phyloP scores from a whole-genome alignment of 2,329 filamentous ascomycete genomes.

The Cucurbitaria berberidis region DNA sequence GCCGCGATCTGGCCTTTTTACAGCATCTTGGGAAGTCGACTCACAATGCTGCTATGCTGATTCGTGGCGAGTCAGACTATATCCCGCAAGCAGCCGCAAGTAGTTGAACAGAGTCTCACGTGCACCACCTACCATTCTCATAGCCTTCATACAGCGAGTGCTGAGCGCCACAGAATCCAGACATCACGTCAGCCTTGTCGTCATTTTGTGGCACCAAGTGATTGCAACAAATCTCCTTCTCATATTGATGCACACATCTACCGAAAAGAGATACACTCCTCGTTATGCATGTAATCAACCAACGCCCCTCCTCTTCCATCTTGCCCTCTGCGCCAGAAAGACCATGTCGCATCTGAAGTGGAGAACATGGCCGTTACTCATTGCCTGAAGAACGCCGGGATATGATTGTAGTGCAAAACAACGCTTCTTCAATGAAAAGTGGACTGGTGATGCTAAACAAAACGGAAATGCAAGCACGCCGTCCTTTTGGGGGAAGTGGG shows the following conservation, averaged over 20 bases:
- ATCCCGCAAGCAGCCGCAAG: conserved; percentile 2
- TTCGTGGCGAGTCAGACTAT: not conserved
- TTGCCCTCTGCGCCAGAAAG: conserved; percentile 15
- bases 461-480: conserved; percentile 39
- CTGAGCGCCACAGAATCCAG: not conserved
- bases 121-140: not conserved
- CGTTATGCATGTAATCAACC: conserved; percentile 41
- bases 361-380: conserved; percentile 20
- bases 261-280: conserved; percentile 24
- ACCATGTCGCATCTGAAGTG: conserved; percentile 12
- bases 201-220: not conserved
- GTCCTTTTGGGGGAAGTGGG: conserved; percentile 30
- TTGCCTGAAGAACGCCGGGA: conserved; percentile 27
- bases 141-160: too few relatives aligned
- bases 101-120: conserved; percentile 7
- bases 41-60: conserved; percentile 4
- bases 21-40: not conserved
- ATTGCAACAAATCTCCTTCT: conserved; percentile 11
- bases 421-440: conserved; percentile 5
- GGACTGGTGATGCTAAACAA: conserved; percentile 6
- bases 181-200: not conserved
- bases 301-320: conserved; percentile 29
- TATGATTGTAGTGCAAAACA: conserved; percentile 40
- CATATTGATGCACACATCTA: conserved; percentile 33
- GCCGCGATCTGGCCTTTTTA: conserved; percentile 4